Evolutionary conservation across 176 grass and related monocot genomes (phyloP).

Genomic region (Olyra latifolia): DNA sequence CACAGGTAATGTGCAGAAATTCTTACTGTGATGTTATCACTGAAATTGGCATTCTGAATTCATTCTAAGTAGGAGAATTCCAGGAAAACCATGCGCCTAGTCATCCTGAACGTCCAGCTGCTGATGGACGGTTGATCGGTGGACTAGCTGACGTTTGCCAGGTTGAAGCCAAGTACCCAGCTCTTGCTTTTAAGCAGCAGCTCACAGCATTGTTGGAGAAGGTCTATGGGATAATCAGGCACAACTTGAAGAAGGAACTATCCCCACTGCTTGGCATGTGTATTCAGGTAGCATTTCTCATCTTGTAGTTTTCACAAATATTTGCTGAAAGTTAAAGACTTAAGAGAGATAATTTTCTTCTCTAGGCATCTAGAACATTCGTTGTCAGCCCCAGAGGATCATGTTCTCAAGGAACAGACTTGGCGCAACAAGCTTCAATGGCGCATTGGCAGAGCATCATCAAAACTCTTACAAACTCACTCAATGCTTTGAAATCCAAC

Average conservation of each 20-base stretch:
- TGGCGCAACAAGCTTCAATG: slow-evolving; percentile 53
- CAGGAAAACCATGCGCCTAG: slow-evolving; percentile 44
- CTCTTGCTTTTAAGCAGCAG: slow-evolving; percentile 70
- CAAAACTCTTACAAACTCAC: slow-evolving; percentile 56
- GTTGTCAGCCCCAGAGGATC: slow-evolving; percentile 50
- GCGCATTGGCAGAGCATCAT: slow-evolving; percentile 67
- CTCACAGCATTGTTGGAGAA: slow-evolving; percentile 73
- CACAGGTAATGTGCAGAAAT: slow-evolving; percentile 33
- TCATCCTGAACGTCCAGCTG: slow-evolving; percentile 31
- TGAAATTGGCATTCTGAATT: neutral
- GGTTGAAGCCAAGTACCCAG: slow-evolving; percentile 78
- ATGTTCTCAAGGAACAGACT: slow-evolving; percentile 49
- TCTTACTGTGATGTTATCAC: neutral
- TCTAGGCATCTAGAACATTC: slow-evolving; percentile 53
- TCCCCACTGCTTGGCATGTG: slow-evolving; percentile 59
- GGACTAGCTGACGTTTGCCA: slow-evolving; percentile 46
- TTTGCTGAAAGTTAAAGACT: slow-evolving; percentile 1
- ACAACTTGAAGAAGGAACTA: slow-evolving; percentile 73
- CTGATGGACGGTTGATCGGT: slow-evolving; percentile 42
- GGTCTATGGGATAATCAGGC: slow-evolving; percentile 68
- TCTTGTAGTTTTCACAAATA: neutral
- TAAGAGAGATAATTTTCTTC: neutral
- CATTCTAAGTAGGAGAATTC: neutral
- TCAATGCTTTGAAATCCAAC: slow-evolving; percentile 53
- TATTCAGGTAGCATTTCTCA: slow-evolving; percentile 53